phyloP scores from a whole-genome alignment of 2,329 filamentous ascomycete genomes.

The Cytospora chrysosperma region DNA sequence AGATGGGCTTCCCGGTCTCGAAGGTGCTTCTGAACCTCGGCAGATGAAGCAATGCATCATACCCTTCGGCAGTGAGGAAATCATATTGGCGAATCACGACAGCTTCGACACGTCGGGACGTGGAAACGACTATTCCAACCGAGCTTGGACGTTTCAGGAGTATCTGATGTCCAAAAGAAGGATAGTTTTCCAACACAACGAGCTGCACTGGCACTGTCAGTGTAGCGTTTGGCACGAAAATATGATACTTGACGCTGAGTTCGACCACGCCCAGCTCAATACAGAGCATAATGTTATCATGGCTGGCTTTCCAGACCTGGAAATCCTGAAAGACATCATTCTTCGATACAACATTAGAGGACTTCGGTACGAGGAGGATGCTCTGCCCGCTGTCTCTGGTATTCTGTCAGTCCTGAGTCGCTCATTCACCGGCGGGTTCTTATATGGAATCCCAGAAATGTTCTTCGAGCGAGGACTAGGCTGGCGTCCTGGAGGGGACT shows the following conservation, averaged over 20 bases:
- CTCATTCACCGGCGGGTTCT: constrained; percentile 26
- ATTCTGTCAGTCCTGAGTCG: constrained; percentile 11
- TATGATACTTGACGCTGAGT: neutral
- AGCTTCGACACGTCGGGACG: neutral
- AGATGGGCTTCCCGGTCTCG: neutral
- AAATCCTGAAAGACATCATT: neutral
- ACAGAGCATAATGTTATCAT: neutral
- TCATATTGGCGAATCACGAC: neutral
- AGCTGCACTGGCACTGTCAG: neutral
- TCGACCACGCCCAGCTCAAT: neutral
- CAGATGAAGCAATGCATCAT: neutral
- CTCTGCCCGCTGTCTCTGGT: constrained; percentile 17
- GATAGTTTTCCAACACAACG: neutral
- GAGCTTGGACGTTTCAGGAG: constrained; percentile 11
- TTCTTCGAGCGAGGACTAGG: constrained; percentile 25
- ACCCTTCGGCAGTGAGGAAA: neutral
- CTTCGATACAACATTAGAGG: neutral
- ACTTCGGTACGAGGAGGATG: constrained; percentile 25
- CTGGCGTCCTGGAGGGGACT: constrained; percentile 9
- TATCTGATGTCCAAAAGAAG: neutral
- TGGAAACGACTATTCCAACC: neutral
- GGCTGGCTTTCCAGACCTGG: neutral
- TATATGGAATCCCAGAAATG: constrained; percentile 25
- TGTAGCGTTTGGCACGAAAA: constrained; percentile 1
- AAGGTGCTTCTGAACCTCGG: neutral